Conservation (phyloP, 2,329 filamentous ascomycete species). For the Pseudogymnoascus sp. region DNA sequence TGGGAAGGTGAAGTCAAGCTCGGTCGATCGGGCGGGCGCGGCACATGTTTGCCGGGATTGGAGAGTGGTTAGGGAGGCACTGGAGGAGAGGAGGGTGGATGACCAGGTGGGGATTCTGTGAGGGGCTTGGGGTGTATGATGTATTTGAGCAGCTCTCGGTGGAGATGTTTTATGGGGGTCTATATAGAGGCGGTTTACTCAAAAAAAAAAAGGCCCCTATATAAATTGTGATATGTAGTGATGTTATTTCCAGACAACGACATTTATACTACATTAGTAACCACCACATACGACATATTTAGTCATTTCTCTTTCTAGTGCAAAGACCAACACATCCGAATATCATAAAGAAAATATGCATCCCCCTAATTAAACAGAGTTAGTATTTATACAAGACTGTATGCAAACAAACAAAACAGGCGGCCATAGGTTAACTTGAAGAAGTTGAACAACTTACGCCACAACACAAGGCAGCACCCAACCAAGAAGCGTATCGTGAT, state of each 20-base stretch:
- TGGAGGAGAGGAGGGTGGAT: conserved; percentile 22
- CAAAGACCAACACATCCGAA: background rate
- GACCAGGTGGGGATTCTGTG: conserved; percentile 24
- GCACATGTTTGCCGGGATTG: conserved; percentile 27
- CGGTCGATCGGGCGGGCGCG: conserved; percentile 24
- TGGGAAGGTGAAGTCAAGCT: conserved; percentile 19
- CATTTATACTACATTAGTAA: background rate
- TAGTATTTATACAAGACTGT: background rate
- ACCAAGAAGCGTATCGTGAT: background rate
- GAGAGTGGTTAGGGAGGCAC: conserved; percentile 23
- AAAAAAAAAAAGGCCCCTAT: background rate
- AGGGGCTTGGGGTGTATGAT: background rate
- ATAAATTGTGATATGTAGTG: background rate
- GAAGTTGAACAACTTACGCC: background rate
- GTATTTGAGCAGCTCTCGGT: background rate
- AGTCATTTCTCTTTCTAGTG: background rate
- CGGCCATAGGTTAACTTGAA: background rate
- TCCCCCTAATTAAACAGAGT: background rate
- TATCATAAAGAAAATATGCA: background rate
- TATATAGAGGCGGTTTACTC: background rate
- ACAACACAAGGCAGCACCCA: background rate
- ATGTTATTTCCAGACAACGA: background rate
- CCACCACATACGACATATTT: background rate
- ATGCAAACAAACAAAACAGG: background rate
- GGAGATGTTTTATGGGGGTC: background rate